These are phyloP conservation scores for Thermoascus crustaceus DNA, from an alignment of 2,329 filamentous ascomycete species.

Conservation along the genomic window DNA sequence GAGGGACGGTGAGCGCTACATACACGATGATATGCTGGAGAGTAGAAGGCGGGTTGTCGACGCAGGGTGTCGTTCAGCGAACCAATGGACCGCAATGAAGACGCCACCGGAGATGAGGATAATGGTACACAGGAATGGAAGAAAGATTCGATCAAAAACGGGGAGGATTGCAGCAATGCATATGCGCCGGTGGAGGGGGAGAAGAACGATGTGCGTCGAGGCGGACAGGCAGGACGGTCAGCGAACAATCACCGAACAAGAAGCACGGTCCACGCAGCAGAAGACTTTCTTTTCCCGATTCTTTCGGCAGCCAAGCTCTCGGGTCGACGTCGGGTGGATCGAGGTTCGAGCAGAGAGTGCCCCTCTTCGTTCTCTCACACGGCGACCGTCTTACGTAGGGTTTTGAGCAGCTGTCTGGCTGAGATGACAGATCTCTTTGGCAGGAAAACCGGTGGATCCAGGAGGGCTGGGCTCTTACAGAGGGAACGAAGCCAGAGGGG, in stretches of 20 bases:
- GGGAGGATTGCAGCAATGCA: too few species aligned
- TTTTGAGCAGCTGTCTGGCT: too few species aligned
- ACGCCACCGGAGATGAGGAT: too few species aligned
- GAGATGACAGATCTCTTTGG: constrained; percentile 5
- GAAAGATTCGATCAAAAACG: too few species aligned
- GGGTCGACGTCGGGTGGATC: not conserved
- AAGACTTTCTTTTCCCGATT: not conserved
- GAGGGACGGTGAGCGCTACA: too few species aligned
- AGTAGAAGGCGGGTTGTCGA: too few species aligned
- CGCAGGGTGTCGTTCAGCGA: too few species aligned
- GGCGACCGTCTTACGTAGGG: too few species aligned
- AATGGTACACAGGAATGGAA: too few species aligned
- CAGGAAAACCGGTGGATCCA: constrained; percentile 1
- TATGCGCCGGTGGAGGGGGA: not conserved
- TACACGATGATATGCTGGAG: too few species aligned
- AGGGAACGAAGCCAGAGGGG: not conserved
- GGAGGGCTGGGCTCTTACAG: constrained; percentile 1
- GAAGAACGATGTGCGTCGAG: not conserved
- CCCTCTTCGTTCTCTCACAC: not conserved
- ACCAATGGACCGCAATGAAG: too few species aligned
- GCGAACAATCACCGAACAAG: constrained; percentile 1
- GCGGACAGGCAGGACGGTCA: not conserved
- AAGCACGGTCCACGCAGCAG: constrained; percentile 1
- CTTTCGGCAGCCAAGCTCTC: constrained; percentile 1
- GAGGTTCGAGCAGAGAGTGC: not conserved